Conservation (phyloP, 225 moss, liverwort and hornwort species). For the Pleurozium schreberi region DNA sequence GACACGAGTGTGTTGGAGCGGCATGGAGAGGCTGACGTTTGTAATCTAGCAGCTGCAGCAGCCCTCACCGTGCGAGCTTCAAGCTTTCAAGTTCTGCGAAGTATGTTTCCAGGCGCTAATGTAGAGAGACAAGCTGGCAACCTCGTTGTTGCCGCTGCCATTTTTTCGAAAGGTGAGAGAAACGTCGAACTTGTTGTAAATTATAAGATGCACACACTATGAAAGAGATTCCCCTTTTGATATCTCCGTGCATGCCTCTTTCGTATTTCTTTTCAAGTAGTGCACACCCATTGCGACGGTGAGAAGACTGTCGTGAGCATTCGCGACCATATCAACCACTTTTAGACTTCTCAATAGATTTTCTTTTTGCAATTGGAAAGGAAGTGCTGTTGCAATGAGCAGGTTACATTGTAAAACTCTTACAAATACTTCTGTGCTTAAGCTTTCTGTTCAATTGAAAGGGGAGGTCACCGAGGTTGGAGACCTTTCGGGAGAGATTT, state of each 20-base stretch:
- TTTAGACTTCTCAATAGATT: neutral
- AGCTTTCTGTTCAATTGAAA: neutral
- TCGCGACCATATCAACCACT: neutral
- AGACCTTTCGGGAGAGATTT: neutral
- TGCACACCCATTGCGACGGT: neutral
- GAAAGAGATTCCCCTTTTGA: neutral
- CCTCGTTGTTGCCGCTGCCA: neutral
- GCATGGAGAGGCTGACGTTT: neutral
- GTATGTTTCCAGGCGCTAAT: neutral
- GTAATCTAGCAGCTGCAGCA: neutral
- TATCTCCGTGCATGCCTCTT: neutral
- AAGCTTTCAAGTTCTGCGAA: neutral
- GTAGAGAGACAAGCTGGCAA: neutral
- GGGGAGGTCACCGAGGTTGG: neutral
- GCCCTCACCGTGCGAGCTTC: neutral
- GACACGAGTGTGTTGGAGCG: neutral
- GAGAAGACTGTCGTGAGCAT: neutral
- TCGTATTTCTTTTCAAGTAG: neutral
- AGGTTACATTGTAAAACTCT: neutral
- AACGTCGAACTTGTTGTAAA: conserved; percentile 13
- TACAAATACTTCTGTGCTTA: neutral
- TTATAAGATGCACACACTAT: neutral
- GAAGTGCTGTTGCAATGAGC: neutral
- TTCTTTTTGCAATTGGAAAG: neutral
- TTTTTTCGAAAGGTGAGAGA: conserved; percentile 10